phyloP scores from a whole-genome alignment of 768 basidiomycete genomes.

The Auricularia auricula-judae region DNA sequence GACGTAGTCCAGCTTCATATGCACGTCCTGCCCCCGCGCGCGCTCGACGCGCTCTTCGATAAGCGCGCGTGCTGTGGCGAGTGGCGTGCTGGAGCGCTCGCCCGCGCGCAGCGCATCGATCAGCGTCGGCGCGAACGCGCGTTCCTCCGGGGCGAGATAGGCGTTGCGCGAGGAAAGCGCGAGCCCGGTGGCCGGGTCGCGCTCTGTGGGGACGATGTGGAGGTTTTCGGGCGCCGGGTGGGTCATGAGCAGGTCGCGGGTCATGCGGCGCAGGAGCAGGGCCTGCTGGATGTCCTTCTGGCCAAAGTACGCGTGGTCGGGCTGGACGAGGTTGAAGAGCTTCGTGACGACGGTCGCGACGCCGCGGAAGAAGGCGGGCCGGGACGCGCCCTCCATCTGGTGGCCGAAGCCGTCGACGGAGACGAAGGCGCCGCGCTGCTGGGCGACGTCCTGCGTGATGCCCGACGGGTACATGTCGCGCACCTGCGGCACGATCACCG shows the following conservation, averaged over 20 bases:
- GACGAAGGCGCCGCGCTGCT: conserved; percentile 82
- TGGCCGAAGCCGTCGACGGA: conserved; percentile 86
- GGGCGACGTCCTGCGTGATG: conserved; percentile 59
- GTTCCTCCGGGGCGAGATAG: conserved; percentile 60
- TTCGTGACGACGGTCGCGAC: conserved; percentile 94
- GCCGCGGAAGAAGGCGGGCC: conserved; percentile 90
- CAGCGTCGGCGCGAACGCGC: conserved; percentile 47
- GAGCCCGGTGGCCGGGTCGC: conserved; percentile 51
- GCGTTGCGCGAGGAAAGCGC: conserved; percentile 89
- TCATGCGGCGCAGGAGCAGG: conserved; percentile 67
- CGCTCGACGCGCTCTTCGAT: conserved; percentile 13
- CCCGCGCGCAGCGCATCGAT: conserved; percentile 56
- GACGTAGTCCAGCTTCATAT: conserved; percentile 70
- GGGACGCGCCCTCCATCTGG: conserved; percentile 82
- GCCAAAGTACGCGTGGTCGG: conserved; percentile 87
- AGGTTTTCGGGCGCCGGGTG: conserved; percentile 62
- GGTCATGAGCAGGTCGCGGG: conserved; percentile 68
- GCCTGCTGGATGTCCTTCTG: conserved; percentile 99
- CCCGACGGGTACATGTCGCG: conserved; percentile 90
- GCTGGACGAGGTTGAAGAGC: conserved; percentile 88
- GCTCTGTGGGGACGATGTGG: conserved; percentile 81
- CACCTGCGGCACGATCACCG: conserved; percentile 71
- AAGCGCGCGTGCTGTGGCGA: conserved; percentile 30
- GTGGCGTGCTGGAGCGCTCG: conserved; percentile 40
- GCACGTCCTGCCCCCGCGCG: conserved; percentile 26